Conservation (phyloP, 2,329 filamentous ascomycete species). For the Pyrenophora graminea region DNA sequence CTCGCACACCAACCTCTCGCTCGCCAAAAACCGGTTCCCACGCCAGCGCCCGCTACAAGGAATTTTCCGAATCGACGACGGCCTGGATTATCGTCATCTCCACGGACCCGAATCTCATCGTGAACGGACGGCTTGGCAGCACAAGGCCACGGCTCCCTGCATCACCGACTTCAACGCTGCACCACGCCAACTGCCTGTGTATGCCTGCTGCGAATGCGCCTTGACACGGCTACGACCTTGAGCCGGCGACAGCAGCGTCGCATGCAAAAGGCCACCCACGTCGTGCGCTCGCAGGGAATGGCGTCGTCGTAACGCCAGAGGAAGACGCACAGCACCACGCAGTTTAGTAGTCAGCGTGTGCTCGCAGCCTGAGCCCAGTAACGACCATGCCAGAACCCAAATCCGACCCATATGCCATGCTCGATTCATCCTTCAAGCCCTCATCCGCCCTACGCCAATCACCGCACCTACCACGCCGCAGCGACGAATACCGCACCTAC, state of each 20-base stretch:
- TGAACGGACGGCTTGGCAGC: conserved; percentile 28
- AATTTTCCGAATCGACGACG: conserved; percentile 2
- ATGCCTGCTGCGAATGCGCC: not conserved
- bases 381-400: conserved; percentile 31
- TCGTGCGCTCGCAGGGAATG: conserved; percentile 27
- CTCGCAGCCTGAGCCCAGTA: not conserved
- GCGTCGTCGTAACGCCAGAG: conserved; percentile 17
- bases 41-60: not conserved
- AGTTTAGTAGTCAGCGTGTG: not conserved
- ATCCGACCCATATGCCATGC: conserved; percentile 34
- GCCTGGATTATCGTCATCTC: conserved; percentile 4
- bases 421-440: conserved; percentile 39
- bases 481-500: conserved; percentile 31
- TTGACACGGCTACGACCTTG: conserved; percentile 10
- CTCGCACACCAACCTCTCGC: not conserved
- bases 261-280: conserved; percentile 18
- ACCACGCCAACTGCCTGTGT: conserved; percentile 17
- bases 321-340: conserved; percentile 3
- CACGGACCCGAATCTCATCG: conserved; percentile 3
- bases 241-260: conserved; percentile 18
- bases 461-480: conserved; percentile 33
- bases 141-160: conserved; percentile 27
- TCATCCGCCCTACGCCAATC: conserved; percentile 33
- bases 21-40: not conserved
- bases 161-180: conserved; percentile 24